Evolutionary conservation across 2,329 filamentous ascomycete genomes (phyloP).

Genomic region (Colletotrichum spinosum): DNA sequence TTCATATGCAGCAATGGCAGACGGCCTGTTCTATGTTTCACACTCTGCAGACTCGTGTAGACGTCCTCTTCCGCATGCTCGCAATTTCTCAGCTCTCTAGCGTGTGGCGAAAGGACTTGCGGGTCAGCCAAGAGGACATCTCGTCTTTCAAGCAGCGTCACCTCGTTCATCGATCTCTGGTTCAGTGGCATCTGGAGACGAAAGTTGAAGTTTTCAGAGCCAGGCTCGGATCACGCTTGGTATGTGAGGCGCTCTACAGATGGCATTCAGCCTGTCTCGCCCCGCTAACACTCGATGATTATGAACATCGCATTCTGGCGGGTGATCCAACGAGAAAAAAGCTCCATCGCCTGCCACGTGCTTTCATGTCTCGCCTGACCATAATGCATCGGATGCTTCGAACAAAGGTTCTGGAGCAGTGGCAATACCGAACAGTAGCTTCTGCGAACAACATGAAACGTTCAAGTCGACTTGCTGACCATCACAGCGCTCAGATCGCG

Average conservation of each 20-base stretch:
- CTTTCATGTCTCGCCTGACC: not conserved
- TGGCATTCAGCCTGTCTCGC: not conserved
- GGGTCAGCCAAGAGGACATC: too few species aligned
- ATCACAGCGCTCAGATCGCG: conserved; percentile 11
- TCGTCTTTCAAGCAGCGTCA: too few species aligned
- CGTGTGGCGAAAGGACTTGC: too few species aligned
- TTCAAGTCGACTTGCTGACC: conserved; percentile 19
- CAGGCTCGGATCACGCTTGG: too few species aligned
- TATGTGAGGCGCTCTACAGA: too few species aligned
- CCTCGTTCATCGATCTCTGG: too few species aligned
- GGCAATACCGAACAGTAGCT: conserved; percentile 16
- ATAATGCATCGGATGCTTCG: conserved; percentile 25
- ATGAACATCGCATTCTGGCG: not conserved
- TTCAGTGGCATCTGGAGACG: too few species aligned
- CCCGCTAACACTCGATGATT: not conserved
- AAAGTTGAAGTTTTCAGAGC: too few species aligned
- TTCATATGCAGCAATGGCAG: conserved; percentile 19
- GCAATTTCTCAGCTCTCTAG: too few species aligned
- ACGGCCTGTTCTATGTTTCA: not conserved
- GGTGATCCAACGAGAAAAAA: not conserved
- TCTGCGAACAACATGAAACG: conserved; percentile 5
- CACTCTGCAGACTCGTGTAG: not conserved
- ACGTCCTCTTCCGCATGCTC: not conserved
- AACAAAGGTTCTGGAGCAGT: conserved; percentile 25
- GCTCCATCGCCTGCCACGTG: not conserved